A percentile compares a stretch with the other conserved stretches of the same genome.
Conservation (phyloP, 768 basidiomycete species). For the Pisolithus tinctorius region DNA sequence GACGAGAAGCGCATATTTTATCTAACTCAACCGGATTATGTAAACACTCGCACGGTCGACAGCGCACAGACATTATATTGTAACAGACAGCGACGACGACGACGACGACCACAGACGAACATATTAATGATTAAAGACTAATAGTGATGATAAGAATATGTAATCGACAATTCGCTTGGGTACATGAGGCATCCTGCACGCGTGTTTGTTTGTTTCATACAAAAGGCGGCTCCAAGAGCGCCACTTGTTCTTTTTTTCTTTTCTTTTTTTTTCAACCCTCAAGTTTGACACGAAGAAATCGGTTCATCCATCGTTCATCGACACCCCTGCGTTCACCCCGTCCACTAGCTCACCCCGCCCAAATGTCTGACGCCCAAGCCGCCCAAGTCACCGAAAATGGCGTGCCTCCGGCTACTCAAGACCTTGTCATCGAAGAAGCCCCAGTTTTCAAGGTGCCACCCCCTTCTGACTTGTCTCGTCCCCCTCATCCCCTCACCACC, state of each 20-base stretch:
- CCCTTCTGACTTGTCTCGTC: constrained; percentile 10
- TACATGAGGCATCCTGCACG: neutral
- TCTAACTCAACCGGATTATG: constrained; percentile 8
- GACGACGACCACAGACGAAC: neutral
- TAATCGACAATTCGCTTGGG: no score
- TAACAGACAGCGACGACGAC: neutral
- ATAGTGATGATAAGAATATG: no score
- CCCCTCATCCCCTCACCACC: constrained; percentile 10
- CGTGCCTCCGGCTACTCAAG: constrained; percentile 75
- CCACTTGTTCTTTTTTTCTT: constrained; percentile 15
- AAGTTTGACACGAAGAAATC: constrained; percentile 81
- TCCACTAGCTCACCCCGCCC: constrained; percentile 50
- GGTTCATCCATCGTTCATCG: constrained; percentile 69
- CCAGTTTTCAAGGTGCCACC: constrained; percentile 69
- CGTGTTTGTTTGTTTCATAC: constrained; percentile 25
- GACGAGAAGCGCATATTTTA: neutral
- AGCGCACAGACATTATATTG: neutral
- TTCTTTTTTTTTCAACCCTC: constrained; percentile 62
- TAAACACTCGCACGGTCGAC: constrained; percentile 21
- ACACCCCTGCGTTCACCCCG: constrained; percentile 38
- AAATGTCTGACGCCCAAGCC: constrained; percentile 90
- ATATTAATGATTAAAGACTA: no score
- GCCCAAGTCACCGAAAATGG: constrained; percentile 77
- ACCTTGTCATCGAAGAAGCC: constrained; percentile 57
- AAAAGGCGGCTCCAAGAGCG: constrained; percentile 27